Evolutionary conservation across 208 protist species (phyloP).

Genomic region (Trypanosoma congolense): DNA sequence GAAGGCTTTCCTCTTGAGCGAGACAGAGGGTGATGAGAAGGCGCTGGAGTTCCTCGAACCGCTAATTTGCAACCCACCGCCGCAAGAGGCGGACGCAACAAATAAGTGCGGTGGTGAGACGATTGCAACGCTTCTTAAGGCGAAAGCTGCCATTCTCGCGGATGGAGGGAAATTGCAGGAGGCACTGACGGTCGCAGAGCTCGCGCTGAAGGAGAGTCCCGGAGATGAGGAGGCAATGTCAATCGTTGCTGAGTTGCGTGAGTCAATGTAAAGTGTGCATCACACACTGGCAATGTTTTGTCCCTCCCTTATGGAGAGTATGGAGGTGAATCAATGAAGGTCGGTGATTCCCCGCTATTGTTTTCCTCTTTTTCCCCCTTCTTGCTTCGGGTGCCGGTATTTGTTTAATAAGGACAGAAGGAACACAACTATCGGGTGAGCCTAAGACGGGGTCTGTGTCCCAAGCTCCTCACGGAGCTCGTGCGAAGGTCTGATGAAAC

Average conservation of each 20-base stretch:
- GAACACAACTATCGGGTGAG: no score
- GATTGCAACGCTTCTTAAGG: slow-evolving; percentile 71
- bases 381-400: no score
- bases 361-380: slow-evolving; percentile 15
- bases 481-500: no score
- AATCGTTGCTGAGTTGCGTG: slow-evolving; percentile 58
- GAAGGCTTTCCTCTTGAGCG: slow-evolving; percentile 85
- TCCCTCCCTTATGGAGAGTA: background rate
- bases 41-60: slow-evolving; percentile 69
- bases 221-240: slow-evolving; percentile 65
- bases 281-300: background rate
- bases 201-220: slow-evolving; percentile 53
- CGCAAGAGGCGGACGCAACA: slow-evolving; percentile 77
- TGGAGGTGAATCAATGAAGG: background rate
- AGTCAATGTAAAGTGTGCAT: slow-evolving; percentile 31
- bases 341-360: slow-evolving; percentile 10
- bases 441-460: no score
- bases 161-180: slow-evolving; percentile 63
- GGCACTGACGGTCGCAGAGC: slow-evolving; percentile 53
- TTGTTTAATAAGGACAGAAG: no score
- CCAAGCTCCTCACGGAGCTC: no score
- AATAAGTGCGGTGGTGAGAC: slow-evolving; percentile 37
- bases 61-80: slow-evolving; percentile 62
- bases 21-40: slow-evolving; percentile 65
- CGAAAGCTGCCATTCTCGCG: slow-evolving; percentile 84